These are phyloP conservation scores for Yamadazyma membranifaciens DNA, from an alignment of 1,139 yeast species.

Conservation along the genomic window DNA sequence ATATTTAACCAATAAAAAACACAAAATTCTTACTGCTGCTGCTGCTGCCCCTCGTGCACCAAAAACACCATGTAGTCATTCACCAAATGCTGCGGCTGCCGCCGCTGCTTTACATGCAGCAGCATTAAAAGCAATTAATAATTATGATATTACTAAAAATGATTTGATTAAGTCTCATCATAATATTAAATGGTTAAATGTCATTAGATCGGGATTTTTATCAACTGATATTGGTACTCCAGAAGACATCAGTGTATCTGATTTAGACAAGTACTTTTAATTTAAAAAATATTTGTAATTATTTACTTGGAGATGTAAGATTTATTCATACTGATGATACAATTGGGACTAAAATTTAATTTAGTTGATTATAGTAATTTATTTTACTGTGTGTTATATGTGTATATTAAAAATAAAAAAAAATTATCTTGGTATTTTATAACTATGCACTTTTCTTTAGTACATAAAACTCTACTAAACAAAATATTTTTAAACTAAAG, in stretches of 20 bases:
- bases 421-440: slow-evolving; percentile 2
- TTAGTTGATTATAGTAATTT: slow-evolving; percentile 1
- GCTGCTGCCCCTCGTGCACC: slow-evolving; percentile 84
- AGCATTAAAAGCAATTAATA: slow-evolving; percentile 51
- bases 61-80: slow-evolving; percentile 52
- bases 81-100: slow-evolving; percentile 66
- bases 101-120: slow-evolving; percentile 77
- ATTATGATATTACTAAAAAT: slow-evolving; percentile 6
- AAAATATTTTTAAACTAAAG: too few species aligned
- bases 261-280: slow-evolving; percentile 50
- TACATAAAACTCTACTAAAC: too few species aligned
- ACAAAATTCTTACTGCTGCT: slow-evolving; percentile 66
- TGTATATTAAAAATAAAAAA: slow-evolving; percentile 8
- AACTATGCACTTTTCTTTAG: not conserved
- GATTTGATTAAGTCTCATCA: slow-evolving; percentile 11
- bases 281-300: not conserved
- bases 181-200: slow-evolving; percentile 65
- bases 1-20: slow-evolving; percentile 49
- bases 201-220: slow-evolving; percentile 70
- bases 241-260: slow-evolving; percentile 71
- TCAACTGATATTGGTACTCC: slow-evolving; percentile 76
- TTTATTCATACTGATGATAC: not conserved
- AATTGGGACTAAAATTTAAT: not conserved
- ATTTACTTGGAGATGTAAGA: not conserved
- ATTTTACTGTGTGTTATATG: slow-evolving; percentile 7